These are phyloP conservation scores for Stachybotrys chartarum DNA, from an alignment of 2,329 filamentous ascomycete species.

Conservation along the genomic window DNA sequence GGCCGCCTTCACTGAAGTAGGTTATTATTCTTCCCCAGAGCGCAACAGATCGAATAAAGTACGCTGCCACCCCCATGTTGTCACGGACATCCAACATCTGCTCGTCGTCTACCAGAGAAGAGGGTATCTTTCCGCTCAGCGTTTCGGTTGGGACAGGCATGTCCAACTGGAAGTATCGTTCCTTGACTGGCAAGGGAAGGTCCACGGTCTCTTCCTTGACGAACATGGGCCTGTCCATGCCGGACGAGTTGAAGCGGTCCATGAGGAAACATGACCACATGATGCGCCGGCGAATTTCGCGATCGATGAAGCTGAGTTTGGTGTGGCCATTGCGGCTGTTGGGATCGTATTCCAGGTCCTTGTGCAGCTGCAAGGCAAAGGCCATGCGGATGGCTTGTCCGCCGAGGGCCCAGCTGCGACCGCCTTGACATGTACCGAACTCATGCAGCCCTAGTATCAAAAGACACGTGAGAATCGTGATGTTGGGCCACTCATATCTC, in stretches of 20 bases:
- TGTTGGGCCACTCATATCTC: slow-evolving; percentile 90
- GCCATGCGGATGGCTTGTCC: slow-evolving; percentile 96
- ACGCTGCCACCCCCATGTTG: slow-evolving; percentile 93
- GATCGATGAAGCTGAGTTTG: slow-evolving; percentile 80
- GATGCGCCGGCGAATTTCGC: slow-evolving; percentile 83
- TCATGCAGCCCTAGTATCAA: slow-evolving; percentile 86
- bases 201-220: slow-evolving; percentile 83
- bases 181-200: slow-evolving; percentile 85
- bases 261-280: slow-evolving; percentile 99
- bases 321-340: slow-evolving; percentile 53
- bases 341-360: slow-evolving; percentile 80
- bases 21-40: slow-evolving; percentile 86
- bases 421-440: slow-evolving; percentile 94
- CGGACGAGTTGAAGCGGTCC: slow-evolving; percentile 96
- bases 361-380: slow-evolving; percentile 88
- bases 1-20: slow-evolving; percentile 86
- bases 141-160: slow-evolving; percentile 84
- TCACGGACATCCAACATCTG: slow-evolving; percentile 60
- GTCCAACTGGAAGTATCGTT: slow-evolving; percentile 83
- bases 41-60: slow-evolving; percentile 77
- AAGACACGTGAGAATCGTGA: slow-evolving; percentile 89
- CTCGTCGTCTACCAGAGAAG: slow-evolving; percentile 40
- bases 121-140: slow-evolving; percentile 60
- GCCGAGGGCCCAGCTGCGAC: slow-evolving; percentile 90
- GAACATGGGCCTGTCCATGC: slow-evolving; percentile 85